phyloP scores from a whole-genome alignment of 1,139 yeast species.

The Blastobotrys aristatus region DNA sequence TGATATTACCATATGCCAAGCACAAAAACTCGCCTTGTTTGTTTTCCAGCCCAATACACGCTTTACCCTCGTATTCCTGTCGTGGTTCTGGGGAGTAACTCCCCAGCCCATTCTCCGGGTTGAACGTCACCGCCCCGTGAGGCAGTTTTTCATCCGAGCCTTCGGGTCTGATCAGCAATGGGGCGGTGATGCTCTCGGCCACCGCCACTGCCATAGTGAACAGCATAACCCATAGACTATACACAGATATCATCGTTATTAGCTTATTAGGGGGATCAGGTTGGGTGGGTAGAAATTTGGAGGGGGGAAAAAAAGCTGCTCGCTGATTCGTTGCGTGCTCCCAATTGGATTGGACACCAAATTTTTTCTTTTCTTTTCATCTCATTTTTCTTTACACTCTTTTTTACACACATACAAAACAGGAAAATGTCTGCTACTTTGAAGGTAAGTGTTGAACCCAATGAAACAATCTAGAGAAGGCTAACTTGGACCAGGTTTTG shows the following conservation, averaged over 20 bases:
- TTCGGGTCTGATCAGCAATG: slow-evolving; percentile 16
- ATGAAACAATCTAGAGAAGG: too few relatives aligned
- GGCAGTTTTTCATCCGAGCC: slow-evolving; percentile 5
- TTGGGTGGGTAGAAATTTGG: too few relatives aligned
- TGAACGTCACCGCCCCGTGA: slow-evolving; percentile 13
- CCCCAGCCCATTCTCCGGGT: slow-evolving; percentile 3
- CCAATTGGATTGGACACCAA: too few relatives aligned
- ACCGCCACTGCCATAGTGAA: background rate
- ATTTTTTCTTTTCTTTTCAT: too few relatives aligned
- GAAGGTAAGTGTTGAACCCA: slow-evolving; percentile 30
- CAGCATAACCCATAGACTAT: background rate
- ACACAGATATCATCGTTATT: too few relatives aligned
- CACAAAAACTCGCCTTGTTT: slow-evolving; percentile 20
- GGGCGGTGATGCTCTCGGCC: slow-evolving; percentile 14
- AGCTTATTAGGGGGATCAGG: too few relatives aligned
- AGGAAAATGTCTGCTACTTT: slow-evolving; percentile 21
- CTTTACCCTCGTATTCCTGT: slow-evolving; percentile 14
- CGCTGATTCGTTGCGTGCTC: too few relatives aligned
- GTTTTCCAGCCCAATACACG: slow-evolving; percentile 25
- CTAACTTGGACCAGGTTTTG: slow-evolving; percentile 47
- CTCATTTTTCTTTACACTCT: background rate
- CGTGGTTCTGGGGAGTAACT: slow-evolving; percentile 2
- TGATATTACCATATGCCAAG: slow-evolving; percentile 15
- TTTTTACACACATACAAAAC: background rate
- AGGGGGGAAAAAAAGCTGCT: too few relatives aligned